Base-by-base conservation (phyloP, 768 basidiomycete species). In the Calocybe gangraenosa region DNA sequence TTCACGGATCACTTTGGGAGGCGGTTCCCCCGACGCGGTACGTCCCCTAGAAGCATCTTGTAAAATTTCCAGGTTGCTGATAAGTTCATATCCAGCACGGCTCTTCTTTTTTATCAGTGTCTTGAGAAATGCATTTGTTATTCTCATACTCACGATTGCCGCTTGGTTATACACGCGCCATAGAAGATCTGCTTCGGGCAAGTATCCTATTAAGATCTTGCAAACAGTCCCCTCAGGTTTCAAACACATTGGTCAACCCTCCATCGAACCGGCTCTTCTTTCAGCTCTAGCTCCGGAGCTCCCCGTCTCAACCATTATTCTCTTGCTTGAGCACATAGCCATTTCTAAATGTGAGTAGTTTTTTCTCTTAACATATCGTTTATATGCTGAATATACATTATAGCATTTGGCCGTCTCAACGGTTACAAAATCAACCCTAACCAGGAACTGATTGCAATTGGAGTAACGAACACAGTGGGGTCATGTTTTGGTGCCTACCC, bases 391-490 rank as follows among this genome's bases (percentile, higher is more conserved):
- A 18, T 51, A 39, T 31, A 44, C 17, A 14, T n/a, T 17, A 3
- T 55, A 92, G 87, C 92, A 2, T 97, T 97, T 63, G 95, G 93
- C 42, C 86, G 96, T 52, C 61, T 97, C 53, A 98, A 98, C 61
- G 83, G 84, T 17, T 99, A 99, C 73, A 95, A 89, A 63, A 90
- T 91, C 54, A 79, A 90, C 49, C 90, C 93, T 2, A 91, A 92
- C 66, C 93, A 96, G 64, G 94, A 96, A 63, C 75, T 97, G 39
- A 88, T 97, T 55, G 93, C 95, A 33, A 97, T 99, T 54, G 95
- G 95, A n/a, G 91, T 98, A 15, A 88, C 92, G 14, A 95, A 95
- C 64, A 89, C 89, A 1, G 59, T 96, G 51, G 95, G 95, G 2
- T 86, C 90, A 13, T 71, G 88, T 54, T 97, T 99, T 64, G 78